Conservation (phyloP, 495 filamentous ascomycete species). For the Mytilinidion resinicola region DNA sequence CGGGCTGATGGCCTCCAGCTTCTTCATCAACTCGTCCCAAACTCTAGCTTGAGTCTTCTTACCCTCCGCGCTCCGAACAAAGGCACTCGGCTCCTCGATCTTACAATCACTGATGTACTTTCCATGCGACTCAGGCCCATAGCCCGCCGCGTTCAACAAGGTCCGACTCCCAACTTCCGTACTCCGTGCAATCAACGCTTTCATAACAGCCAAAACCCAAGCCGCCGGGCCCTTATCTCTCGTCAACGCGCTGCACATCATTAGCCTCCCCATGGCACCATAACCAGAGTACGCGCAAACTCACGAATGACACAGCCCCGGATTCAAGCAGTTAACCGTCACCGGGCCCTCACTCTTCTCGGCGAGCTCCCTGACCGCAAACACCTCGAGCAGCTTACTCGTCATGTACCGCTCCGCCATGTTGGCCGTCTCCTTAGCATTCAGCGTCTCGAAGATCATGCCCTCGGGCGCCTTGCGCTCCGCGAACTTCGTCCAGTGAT, state of each 20-base stretch:
- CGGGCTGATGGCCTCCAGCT: constrained; percentile 4
- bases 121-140: constrained; percentile 32
- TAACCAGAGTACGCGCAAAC: background rate
- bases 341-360: constrained; percentile 21
- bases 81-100: background rate
- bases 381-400: constrained; percentile 30
- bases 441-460: constrained; percentile 25
- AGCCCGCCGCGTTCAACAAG: constrained; percentile 33
- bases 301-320: constrained; percentile 32
- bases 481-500: constrained; percentile 25
- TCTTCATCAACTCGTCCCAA: constrained; percentile 3
- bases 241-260: constrained; percentile 27
- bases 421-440: constrained; percentile 19
- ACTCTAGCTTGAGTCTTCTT: background rate
- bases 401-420: constrained; percentile 32
- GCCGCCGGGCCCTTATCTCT: constrained; percentile 8
- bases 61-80: background rate
- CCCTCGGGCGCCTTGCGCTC: constrained; percentile 14
- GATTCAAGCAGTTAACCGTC: constrained; percentile 37
- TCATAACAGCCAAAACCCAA: background rate
- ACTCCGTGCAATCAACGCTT: constrained; percentile 25
- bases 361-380: constrained; percentile 27
- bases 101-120: constrained; percentile 28
- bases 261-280: too few relatives aligned
- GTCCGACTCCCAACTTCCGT: constrained; percentile 39